Evolutionary conservation across 2,329 filamentous ascomycete genomes (phyloP), one percentile per base, ranked within the genome.

Genomic region (Colletotrichum musicola): DNA sequence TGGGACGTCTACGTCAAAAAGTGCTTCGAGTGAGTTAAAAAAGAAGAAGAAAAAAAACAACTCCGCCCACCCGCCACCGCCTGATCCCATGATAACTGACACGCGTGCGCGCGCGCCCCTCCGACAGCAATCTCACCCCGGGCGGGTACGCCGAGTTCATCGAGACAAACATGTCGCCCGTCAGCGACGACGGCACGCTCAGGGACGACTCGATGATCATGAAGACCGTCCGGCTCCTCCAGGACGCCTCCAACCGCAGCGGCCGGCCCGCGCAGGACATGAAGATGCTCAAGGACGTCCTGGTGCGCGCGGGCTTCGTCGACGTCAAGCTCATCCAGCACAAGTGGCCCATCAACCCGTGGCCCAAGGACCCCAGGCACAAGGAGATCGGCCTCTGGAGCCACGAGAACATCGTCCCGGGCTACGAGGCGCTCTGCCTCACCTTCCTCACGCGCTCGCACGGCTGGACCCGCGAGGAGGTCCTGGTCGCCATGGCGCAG

Each of bases 161-260:
- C n/a, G n/a, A n/a, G n/a, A n/a, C n/a, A n/a, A n/a, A n/a, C n/a
- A n/a, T n/a, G n/a, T n/a, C n/a, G n/a, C n/a, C n/a, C n/a, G n/a
- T n/a, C n/a, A n/a, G n/a, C n/a, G n/a, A n/a, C n/a, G n/a, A 86
- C 59, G 79, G 73, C 10, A 81, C 81, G 0, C 64, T 82, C 6
- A 12, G 58, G 1, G 49, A 62, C 2, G 72, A 75, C 18, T 64
- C 70, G 0, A 75, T 80, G 47, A 59, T 80, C 0, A 2, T 62
- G 0, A 20, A 14, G n/a, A 78, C 74, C 71, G 75, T 76, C 6
- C 75, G 73, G 10, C 76, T 81, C 53, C 74, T 82, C 18, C 46
- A 73, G 2, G 22, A 62, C 2, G 60, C 60, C 4, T 55, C 60
- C 7, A 9, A 14, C n/a, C n/a, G n/a, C n/a, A n/a, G n/a, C 5